Base-by-base conservation (phyloP, 129 eudicot species). In the Heracleum sosnowskyi region DNA sequence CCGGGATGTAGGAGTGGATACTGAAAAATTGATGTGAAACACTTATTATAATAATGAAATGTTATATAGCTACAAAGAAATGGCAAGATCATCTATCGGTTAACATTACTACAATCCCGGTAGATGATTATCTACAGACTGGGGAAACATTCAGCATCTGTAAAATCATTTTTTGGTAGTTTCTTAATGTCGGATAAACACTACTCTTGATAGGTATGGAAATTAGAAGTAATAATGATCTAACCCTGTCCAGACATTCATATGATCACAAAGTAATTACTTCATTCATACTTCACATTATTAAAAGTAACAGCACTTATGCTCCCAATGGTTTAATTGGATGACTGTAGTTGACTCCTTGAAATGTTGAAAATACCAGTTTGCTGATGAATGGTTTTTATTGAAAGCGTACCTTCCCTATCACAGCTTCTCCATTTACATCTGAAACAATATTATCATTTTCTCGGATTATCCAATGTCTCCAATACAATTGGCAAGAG, bases 401-500 rank as follows among this genome's bases (percentile, higher is more conserved):
- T 33, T 68, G 3, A 68, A 68, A 68, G 41, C n/a, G 24, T 73
- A 93, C 98, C 96, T 82, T 84, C 71, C 98, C 98, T 36, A 95
- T 90, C 20, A 95, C 97, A 41, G 91, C 98, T 88, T 95, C 97
- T 64, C 89, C 94, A 74, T 85, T 83, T 39, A 85, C 79, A 84
- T 82, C 85, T 24, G 75, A 77, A 22, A 86, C 85, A 72, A 91
- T 79, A 69, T 45, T 64, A 69, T 90, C 92, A 69, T 83, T 80
- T 35, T 81, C 82, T 34, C 89, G 88, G 77, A 95, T 88, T 82
- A 85, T 81, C 98, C 97, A 92, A 77, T 85, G 96, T 77, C 98
- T 91, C 92, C 94, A 83, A 60, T 88, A 83, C 33, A 95, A 84
- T 77, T 95, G 98, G 88, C 98, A 95, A 60, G 98, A 85, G 73